Evolutionary conservation across 2,329 filamentous ascomycete genomes (phyloP), one percentile per base, ranked within the genome.

Genomic region (Colletotrichum plurivorum): DNA sequence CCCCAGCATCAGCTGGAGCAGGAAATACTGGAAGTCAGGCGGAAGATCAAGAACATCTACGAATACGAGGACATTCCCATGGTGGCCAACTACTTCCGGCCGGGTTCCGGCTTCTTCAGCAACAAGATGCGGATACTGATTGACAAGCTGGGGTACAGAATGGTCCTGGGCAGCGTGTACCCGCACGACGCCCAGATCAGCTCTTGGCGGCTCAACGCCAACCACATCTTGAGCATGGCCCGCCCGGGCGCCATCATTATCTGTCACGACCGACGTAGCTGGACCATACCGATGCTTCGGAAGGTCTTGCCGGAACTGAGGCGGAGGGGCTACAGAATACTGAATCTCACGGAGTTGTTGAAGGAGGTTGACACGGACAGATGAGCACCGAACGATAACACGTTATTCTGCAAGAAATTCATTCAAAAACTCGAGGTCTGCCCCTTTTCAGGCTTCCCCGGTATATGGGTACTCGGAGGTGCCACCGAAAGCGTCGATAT

Each of bases 141-240:
- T 8, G 80, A 81, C 41, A 83, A 81, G 59, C 77, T 94, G 70
- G 91, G 90, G 4, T 95, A 94, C 79, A 84, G 86, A 57, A 84
- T 96, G 59, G 91, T 94, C n/a, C 82, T 97, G 46, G 94, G 94
- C 3, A 91, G 90, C 78, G 90, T 97, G 48, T 97, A 97, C 80
- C 94, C 94, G 5, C 94, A 97, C 81, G 94, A 97, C 81, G 90
- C 94, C n/a, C 94, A 97, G 84, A 91, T 97, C 67, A 84, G 84
- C 10, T 91, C 88, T 75, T 86, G 89, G 73, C 82, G 84, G 71
- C 73, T 94, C 60, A 97, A 97, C 80, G 91, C 93, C 8, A 85
- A 84, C 72, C 94, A 97, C 82, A 88, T 97, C 4, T 79, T 97
- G 73, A 94, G 93, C 80, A 94, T 94, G 92, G 84, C 92, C 43